Evolutionary conservation across 2,329 filamentous ascomycete genomes (phyloP), one percentile per base, ranked within the genome.

Genomic region (Thielaviopsis euricoi): DNA sequence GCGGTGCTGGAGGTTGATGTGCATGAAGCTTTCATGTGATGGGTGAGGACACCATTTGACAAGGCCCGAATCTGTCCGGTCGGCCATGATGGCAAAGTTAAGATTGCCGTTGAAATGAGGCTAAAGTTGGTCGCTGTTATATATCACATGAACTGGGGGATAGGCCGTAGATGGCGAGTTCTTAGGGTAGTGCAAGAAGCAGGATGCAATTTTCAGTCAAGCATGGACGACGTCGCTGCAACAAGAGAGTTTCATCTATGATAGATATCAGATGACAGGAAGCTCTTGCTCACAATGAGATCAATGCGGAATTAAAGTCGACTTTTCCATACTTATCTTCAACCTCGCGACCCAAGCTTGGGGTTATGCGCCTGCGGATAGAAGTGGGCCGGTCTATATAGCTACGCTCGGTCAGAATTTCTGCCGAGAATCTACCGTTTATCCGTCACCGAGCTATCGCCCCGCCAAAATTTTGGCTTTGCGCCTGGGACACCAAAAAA

Each of bases 1-100:
- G 49, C 79, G 76, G 61, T 82, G 78, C 62, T 82, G 80, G 53
- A 85, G 68, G 64, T 83, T 85, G 67, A 85, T 76, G 64, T 83
- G 80, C 57, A 85, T 73, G 63, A 85, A 85, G 57, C 76, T 79
- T 65, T 84, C 76, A 61, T 76, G 71, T 13, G 71, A 69, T 19
- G 77, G 71, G 61, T 79, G 81, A 54, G 81, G 78, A 22, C 80
- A 84, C 82, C 82, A 85, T 65, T 81, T 81, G 65, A 85, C 77
- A 59, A 85, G 74, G 25, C 82, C 82, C 12, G 78, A 77, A 63
- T 82, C 79, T 1, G 78, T 77, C 52, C 79, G 76, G 63, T 82
- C 79, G 77, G 81, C 78, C 57, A 63, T 68, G 15, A 12, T n/a
- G 29, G 13, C 53, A 25, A 19, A 7, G 21, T 22, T 7, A 29